A percentile compares a stretch with the other conserved stretches of the same genome.
Conservation (phyloP, 805 yeast genomes). For the Candida tallmaniae region DNA sequence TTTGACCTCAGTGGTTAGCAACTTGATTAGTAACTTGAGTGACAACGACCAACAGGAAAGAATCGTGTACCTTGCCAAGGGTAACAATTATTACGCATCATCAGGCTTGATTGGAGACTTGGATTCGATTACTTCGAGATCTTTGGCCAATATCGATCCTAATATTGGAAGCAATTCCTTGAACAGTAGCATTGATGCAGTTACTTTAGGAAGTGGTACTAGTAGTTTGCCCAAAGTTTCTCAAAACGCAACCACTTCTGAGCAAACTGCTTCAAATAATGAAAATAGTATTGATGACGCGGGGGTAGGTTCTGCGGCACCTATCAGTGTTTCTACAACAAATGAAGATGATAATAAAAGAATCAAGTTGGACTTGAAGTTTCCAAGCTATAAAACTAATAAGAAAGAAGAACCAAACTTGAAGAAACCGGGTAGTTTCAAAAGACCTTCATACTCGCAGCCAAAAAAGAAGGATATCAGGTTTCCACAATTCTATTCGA, state of each 20-base stretch:
- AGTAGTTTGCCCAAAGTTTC: neutral
- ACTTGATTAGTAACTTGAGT: constrained; percentile 19
- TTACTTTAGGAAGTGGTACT: neutral
- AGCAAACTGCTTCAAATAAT: neutral
- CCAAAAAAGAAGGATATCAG: constrained; percentile 19
- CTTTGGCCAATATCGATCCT: neutral
- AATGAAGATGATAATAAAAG: constrained; percentile 6
- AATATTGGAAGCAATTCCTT: neutral
- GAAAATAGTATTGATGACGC: no score
- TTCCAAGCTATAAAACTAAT: constrained; percentile 12
- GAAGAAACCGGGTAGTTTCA: constrained; percentile 33
- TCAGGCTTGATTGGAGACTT: no score
- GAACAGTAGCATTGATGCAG: neutral
- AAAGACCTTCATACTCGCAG: constrained; percentile 18
- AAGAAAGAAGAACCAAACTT: constrained; percentile 13
- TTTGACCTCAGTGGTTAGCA: constrained; percentile 17
- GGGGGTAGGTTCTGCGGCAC: neutral
- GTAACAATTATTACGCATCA: constrained; percentile 11
- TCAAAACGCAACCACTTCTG: neutral
- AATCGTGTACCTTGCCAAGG: constrained; percentile 19
- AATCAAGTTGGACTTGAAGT: constrained; percentile 8
- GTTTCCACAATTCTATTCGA: constrained; percentile 22
- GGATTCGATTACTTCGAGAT: neutral
- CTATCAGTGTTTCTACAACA: neutral
- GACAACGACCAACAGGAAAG: constrained; percentile 20